Evolutionary conservation across 805 yeast genomes (phyloP).

Genomic region (Candida easanensis): DNA sequence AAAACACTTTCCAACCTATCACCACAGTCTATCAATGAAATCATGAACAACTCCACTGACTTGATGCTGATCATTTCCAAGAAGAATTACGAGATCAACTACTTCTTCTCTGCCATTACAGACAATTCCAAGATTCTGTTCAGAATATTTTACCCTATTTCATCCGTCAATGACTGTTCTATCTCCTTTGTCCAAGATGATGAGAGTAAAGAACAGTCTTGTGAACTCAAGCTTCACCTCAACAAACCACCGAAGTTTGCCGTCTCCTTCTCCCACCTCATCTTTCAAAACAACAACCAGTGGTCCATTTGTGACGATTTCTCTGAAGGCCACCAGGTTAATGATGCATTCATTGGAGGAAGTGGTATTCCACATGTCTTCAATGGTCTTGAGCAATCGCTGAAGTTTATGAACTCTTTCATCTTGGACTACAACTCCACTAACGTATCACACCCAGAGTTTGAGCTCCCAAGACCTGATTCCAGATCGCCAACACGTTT

Average conservation of each 20-base stretch:
- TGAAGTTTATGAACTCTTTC: slow-evolving; percentile 52
- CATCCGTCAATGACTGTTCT: slow-evolving; percentile 57
- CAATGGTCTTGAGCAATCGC: slow-evolving; percentile 52
- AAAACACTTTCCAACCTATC: slow-evolving; percentile 56
- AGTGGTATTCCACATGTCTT: slow-evolving; percentile 65
- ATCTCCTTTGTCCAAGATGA: slow-evolving; percentile 34
- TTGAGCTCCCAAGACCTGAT: slow-evolving; percentile 22
- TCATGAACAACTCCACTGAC: slow-evolving; percentile 66
- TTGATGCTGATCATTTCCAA: slow-evolving; percentile 66
- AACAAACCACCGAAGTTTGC: slow-evolving; percentile 74
- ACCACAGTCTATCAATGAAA: slow-evolving; percentile 59
- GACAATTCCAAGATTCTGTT: slow-evolving; percentile 62
- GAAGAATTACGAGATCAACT: slow-evolving; percentile 69
- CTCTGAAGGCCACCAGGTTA: slow-evolving; percentile 80
- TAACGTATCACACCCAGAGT: slow-evolving; percentile 27
- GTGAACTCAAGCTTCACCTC: slow-evolving; percentile 49
- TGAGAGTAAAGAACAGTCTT: slow-evolving; percentile 26
- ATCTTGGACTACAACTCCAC: slow-evolving; percentile 44
- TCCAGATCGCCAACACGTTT: slow-evolving; percentile 21
- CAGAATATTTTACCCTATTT: slow-evolving; percentile 68
- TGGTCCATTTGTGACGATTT: slow-evolving; percentile 86
- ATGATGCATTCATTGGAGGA: slow-evolving; percentile 61
- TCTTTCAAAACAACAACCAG: slow-evolving; percentile 50
- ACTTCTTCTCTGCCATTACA: slow-evolving; percentile 73
- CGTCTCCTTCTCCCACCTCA: slow-evolving; percentile 63